Conservation (phyloP, 495 filamentous ascomycete species). For the Oidiodendron maius region DNA sequence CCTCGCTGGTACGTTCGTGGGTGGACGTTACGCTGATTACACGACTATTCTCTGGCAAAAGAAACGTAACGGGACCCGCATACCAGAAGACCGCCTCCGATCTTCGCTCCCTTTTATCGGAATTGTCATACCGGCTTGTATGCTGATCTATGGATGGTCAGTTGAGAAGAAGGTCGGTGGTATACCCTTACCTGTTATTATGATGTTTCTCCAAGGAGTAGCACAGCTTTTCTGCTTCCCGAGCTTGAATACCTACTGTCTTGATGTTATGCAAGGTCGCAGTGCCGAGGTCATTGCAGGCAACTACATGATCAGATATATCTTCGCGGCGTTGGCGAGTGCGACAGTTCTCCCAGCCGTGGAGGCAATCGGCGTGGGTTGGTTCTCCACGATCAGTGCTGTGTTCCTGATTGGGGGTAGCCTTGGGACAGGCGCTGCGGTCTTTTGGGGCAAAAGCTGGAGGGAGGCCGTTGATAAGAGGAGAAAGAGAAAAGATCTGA, state of each 20-base stretch:
- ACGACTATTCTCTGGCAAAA: conserved; percentile 57
- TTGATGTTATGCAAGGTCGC: conserved; percentile 64
- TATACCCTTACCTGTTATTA: conserved; percentile 59
- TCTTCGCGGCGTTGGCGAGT: conserved; percentile 59
- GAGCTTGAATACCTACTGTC: conserved; percentile 66
- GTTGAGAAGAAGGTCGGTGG: conserved; percentile 50
- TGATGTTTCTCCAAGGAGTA: conserved; percentile 67
- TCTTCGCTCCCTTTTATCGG: conserved; percentile 55
- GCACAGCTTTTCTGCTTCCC: conserved; percentile 71
- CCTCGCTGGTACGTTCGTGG: conserved; percentile 61
- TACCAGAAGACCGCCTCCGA: conserved; percentile 65
- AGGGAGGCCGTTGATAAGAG: conserved; percentile 41
- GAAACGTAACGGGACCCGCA: conserved; percentile 48
- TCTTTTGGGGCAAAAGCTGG: conserved; percentile 50
- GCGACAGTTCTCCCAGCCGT: conserved; percentile 63
- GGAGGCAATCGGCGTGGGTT: conserved; percentile 62
- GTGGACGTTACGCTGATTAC: conserved; percentile 66
- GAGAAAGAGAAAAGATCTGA: conserved; percentile 12
- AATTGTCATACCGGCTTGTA: conserved; percentile 54
- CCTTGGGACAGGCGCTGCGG: conserved; percentile 42
- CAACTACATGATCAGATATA: conserved; percentile 66
- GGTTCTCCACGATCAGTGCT: conserved; percentile 53
- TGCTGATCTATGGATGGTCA: conserved; percentile 68
- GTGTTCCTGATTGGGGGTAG: conserved; percentile 51
- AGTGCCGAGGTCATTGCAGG: conserved; percentile 66